Percentiles rank a stretch among this genome's conserved stretches.
These are phyloP conservation scores for Penicillium crystallinum DNA, from an alignment of 495 filamentous ascomycete genomes.

Conservation along the genomic window DNA sequence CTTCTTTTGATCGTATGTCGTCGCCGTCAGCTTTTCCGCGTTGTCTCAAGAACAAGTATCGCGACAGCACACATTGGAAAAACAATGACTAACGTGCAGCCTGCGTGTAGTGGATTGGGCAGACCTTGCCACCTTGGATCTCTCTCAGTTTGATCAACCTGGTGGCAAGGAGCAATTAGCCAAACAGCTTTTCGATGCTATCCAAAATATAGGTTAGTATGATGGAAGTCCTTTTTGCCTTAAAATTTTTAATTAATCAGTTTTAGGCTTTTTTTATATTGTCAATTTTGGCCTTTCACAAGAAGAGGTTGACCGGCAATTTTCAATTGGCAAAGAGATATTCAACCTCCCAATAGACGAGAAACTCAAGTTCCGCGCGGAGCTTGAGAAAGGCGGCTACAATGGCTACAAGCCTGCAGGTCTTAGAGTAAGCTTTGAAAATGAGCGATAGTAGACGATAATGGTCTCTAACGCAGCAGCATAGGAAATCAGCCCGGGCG, in stretches of 20 bases:
- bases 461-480: background rate
- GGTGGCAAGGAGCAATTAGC: conserved; percentile 49
- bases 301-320: conserved; percentile 48
- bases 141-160: conserved; percentile 41
- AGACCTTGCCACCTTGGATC: conserved; percentile 49
- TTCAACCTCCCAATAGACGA: conserved; percentile 48
- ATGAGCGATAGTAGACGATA: background rate
- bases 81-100: background rate
- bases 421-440: background rate
- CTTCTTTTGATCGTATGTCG: conserved; percentile 31
- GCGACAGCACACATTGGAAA: too few species aligned
- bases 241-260: background rate
- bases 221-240: background rate
- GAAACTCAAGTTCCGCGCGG: conserved; percentile 42
- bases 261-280: conserved; percentile 46
- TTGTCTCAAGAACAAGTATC: background rate
- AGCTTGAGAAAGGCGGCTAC: conserved; percentile 44
- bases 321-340: conserved; percentile 43
- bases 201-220: conserved; percentile 13
- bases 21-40: background rate
- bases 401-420: conserved; percentile 29
- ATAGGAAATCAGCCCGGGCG: conserved; percentile 24
- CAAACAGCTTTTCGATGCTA: conserved; percentile 44
- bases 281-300: conserved; percentile 44
- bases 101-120: conserved; percentile 38